These are phyloP conservation scores for Westerdykella ornata DNA, from an alignment of 2,329 filamentous ascomycete species.

Conservation along the genomic window DNA sequence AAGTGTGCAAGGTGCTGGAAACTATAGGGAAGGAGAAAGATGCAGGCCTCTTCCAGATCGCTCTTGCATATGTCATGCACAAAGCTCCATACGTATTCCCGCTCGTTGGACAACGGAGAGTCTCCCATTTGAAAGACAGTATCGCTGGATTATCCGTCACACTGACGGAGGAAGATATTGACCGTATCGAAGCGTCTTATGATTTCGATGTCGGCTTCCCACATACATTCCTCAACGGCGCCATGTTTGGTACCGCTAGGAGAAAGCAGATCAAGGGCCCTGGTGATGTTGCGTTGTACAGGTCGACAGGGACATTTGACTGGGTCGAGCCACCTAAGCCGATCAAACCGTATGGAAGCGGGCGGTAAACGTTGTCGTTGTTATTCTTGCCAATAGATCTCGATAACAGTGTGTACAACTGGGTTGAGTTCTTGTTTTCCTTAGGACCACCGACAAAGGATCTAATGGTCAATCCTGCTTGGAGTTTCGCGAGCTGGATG, in stretches of 20 bases:
- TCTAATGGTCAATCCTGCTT: no score
- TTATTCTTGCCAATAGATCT: no score
- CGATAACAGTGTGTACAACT: no score
- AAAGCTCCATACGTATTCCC: constrained; percentile 65
- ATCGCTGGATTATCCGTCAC: constrained; percentile 45
- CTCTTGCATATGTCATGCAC: constrained; percentile 61
- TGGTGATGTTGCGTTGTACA: constrained; percentile 4
- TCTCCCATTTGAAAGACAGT: constrained; percentile 58
- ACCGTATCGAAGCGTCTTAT: constrained; percentile 45
- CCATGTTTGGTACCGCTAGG: constrained; percentile 1
- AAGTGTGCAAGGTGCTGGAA: constrained; percentile 48
- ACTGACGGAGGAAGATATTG: constrained; percentile 45
- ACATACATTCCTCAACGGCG: constrained; percentile 2
- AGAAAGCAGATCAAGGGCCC: constrained; percentile 1
- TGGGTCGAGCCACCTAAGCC: constrained; percentile 4
- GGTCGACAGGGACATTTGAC: constrained; percentile 4
- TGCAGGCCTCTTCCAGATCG: constrained; percentile 48
- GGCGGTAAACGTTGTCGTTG: no score
- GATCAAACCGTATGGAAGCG: no score
- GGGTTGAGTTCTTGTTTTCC: no score
- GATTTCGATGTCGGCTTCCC: constrained; percentile 38
- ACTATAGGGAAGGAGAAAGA: constrained; percentile 49
- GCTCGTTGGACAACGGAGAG: constrained; percentile 59
- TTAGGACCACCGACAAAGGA: no score
- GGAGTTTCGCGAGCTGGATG: no score